phyloP scores from a whole-genome alignment of 495 filamentous ascomycete genomes.

The Hyaloscypha bicolor region DNA sequence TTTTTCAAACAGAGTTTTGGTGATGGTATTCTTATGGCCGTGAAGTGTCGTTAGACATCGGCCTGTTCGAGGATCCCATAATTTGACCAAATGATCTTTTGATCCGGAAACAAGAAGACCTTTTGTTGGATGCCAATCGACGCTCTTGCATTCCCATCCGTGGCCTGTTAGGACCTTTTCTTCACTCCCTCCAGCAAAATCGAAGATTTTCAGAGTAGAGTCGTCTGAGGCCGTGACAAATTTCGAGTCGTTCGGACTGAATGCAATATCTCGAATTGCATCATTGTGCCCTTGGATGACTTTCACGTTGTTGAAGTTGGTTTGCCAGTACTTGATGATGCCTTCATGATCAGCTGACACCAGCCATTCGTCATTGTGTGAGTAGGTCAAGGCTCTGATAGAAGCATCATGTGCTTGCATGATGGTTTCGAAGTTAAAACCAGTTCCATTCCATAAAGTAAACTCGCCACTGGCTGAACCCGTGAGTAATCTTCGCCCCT shows the following conservation, averaged over 20 bases:
- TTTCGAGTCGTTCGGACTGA: slow-evolving; percentile 89
- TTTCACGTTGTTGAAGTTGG: slow-evolving; percentile 99
- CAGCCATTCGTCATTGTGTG: slow-evolving; percentile 94
- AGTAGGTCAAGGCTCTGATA: slow-evolving; percentile 85
- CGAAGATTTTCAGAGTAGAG: slow-evolving; percentile 89
- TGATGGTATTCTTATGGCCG: slow-evolving; percentile 96
- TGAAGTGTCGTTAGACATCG: slow-evolving; percentile 91
- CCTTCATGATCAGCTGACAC: slow-evolving; percentile 95
- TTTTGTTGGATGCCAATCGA: slow-evolving; percentile 97
- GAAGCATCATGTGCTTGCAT: slow-evolving; percentile 97
- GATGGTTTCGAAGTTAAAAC: slow-evolving; percentile 99
- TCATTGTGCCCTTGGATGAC: slow-evolving; percentile 89
- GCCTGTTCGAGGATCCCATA: slow-evolving; percentile 93
- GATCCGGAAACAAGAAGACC: slow-evolving; percentile 93
- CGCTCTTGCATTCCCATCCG: slow-evolving; percentile 93
- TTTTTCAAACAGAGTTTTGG: slow-evolving; percentile 83
- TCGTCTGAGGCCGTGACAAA: slow-evolving; percentile 97
- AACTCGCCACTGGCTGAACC: slow-evolving; percentile 96
- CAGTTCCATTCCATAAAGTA: slow-evolving; percentile 97
- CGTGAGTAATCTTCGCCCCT: slow-evolving; percentile 87
- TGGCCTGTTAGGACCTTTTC: slow-evolving; percentile 85
- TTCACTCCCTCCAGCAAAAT: slow-evolving; percentile 84
- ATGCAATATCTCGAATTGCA: slow-evolving; percentile 88
- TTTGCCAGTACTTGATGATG: slow-evolving; percentile 97
- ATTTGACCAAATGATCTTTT: slow-evolving; percentile 94